Evolutionary conservation across 2,329 filamentous ascomycete genomes (phyloP).

Genomic region (Emmonsiellopsis sp.): DNA sequence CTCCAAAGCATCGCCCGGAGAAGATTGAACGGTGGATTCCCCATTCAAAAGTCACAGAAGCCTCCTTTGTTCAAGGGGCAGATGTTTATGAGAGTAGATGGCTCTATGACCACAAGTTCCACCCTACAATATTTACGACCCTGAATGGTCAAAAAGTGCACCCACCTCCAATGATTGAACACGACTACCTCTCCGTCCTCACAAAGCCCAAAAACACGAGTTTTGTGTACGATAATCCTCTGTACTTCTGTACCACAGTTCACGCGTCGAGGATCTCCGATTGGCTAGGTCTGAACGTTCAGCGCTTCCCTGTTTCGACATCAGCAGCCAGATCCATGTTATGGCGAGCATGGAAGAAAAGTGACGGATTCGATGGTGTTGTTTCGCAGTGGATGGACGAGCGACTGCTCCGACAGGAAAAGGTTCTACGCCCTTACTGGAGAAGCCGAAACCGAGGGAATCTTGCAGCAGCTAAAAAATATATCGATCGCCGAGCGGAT

Average conservation of each 20-base stretch:
- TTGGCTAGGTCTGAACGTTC: slow-evolving; percentile 24
- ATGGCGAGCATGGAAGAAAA: slow-evolving; percentile 43
- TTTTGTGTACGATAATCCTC: slow-evolving; percentile 44
- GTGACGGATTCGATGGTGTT: slow-evolving; percentile 39
- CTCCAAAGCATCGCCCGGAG: slow-evolving; percentile 41
- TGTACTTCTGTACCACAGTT: slow-evolving; percentile 39
- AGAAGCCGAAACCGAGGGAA: slow-evolving; percentile 34
- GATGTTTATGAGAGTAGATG: slow-evolving; percentile 46
- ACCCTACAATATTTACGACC: slow-evolving; percentile 38
- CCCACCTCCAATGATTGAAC: slow-evolving; percentile 47
- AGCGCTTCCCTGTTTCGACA: slow-evolving; percentile 35
- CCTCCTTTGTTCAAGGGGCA: slow-evolving; percentile 44
- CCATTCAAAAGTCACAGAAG: slow-evolving; percentile 46
- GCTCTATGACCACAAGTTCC: slow-evolving; percentile 42
- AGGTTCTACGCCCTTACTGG: slow-evolving; percentile 40
- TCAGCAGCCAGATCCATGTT: slow-evolving; percentile 41
- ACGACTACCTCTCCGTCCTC: slow-evolving; percentile 37
- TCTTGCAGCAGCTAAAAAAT: slow-evolving; percentile 34
- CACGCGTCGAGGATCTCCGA: slow-evolving; percentile 25
- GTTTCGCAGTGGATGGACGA: slow-evolving; percentile 45
- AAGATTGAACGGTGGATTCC: slow-evolving; percentile 49
- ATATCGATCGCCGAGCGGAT: slow-evolving; percentile 39
- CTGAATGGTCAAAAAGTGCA: slow-evolving; percentile 43
- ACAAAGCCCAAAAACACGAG: slow-evolving; percentile 34
- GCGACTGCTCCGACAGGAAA: slow-evolving; percentile 39